A percentile compares a stretch with the other conserved stretches of the same genome.
Conservation (phyloP, 1,139 yeast genomes). For the Yamadazyma blattariae region DNA sequence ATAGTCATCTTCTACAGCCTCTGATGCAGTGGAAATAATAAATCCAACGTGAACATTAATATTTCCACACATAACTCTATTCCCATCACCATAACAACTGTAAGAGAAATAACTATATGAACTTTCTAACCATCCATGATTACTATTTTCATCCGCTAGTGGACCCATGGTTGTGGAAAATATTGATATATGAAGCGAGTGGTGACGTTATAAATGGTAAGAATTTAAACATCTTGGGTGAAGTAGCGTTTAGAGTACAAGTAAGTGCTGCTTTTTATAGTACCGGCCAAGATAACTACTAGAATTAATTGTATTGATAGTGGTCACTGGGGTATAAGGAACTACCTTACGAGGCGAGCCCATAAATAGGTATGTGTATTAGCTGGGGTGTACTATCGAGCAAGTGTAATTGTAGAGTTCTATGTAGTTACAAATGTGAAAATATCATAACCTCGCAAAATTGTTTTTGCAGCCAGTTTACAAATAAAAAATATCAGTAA, state of each 20-base stretch:
- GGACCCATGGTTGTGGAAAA: conserved; percentile 29
- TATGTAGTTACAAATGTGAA: no score
- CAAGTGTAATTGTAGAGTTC: no score
- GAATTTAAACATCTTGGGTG: no score
- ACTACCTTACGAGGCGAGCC: no score
- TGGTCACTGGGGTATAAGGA: no score
- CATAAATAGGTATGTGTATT: no score
- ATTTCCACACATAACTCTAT: conserved; percentile 20
- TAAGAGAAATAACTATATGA: conserved; percentile 21
- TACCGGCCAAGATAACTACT: conserved; percentile 2
- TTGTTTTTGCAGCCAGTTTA: no score
- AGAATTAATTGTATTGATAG: no score
- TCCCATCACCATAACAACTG: conserved; percentile 28
- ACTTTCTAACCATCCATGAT: conserved; percentile 27
- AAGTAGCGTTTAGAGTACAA: background rate
- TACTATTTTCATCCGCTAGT: conserved; percentile 22
- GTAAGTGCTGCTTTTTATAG: no score
- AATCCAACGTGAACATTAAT: conserved; percentile 13
- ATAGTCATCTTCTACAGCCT: background rate
- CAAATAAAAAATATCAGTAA: no score
- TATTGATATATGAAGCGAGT: conserved; percentile 4
- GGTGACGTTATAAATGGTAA: background rate
- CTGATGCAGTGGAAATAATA: background rate
- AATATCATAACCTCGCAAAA: no score
- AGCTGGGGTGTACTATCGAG: no score